Conservation (phyloP, 225 moss, liverwort and hornwort genomes). For the Polytrichum formosum region DNA sequence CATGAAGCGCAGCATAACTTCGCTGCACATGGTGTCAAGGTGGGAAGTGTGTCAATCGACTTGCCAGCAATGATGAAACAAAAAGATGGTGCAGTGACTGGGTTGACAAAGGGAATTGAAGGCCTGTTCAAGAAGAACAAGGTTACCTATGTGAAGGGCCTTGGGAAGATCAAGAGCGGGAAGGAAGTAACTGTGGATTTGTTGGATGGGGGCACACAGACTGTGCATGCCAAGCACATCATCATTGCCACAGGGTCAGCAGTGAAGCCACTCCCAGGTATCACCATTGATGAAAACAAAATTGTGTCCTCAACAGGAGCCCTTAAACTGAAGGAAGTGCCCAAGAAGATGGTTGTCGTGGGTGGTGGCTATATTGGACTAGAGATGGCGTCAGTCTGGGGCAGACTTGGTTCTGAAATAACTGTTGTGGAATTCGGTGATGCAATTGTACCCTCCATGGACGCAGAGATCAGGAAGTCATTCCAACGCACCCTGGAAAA, state of each 20-base stretch:
- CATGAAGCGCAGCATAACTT: slow-evolving; percentile 94
- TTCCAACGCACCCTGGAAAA: slow-evolving; percentile 64
- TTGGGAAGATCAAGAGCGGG: slow-evolving; percentile 70
- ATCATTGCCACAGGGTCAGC: slow-evolving; percentile 92
- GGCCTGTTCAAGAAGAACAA: slow-evolving; percentile 97
- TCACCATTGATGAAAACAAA: slow-evolving; percentile 84
- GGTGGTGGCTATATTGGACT: slow-evolving; percentile 69
- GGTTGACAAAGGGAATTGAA: slow-evolving; percentile 89
- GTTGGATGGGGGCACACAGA: slow-evolving; percentile 66
- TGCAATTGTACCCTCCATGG: slow-evolving; percentile 69
- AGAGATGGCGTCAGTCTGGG: slow-evolving; percentile 72
- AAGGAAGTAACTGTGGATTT: slow-evolving; percentile 73
- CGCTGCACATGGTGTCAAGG: slow-evolving; percentile 73
- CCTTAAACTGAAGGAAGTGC: slow-evolving; percentile 64
- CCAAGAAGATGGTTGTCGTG: slow-evolving; percentile 55
- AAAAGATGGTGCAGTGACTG: slow-evolving; percentile 79
- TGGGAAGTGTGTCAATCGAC: slow-evolving; percentile 60
- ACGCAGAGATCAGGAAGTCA: slow-evolving; percentile 55
- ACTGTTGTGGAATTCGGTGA: slow-evolving; percentile 71
- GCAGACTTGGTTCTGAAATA: slow-evolving; percentile 54
- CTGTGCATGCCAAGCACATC: slow-evolving; percentile 68
- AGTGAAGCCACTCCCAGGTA: slow-evolving; percentile 78
- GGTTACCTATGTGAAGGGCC: slow-evolving; percentile 89
- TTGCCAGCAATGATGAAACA: slow-evolving; percentile 91
- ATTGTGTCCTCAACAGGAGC: slow-evolving; percentile 96